Base-by-base conservation (phyloP, 345 rosid species). In the Lenwebbia sp. region DNA sequence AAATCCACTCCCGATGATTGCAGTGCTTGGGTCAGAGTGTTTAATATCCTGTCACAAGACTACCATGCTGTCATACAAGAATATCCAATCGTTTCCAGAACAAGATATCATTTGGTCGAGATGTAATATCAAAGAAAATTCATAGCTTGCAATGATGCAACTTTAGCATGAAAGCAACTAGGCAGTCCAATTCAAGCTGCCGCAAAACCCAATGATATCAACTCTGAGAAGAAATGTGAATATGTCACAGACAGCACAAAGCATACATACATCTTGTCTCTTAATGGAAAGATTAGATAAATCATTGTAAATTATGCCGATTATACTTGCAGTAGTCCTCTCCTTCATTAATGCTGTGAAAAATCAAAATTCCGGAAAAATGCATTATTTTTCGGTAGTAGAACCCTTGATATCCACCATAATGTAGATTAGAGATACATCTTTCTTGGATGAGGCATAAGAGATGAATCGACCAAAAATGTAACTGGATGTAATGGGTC, bases 1-100 rank as follows among this genome's bases (percentile, higher is more conserved):
- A 95, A 74, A 85, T 96, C 93, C 89, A 96, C 95, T 65, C 96
- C 96, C 6, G 95, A 92, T 50, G 94, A 92, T 82, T 84, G 93
- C 86, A 96, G 90, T 44, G 92, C 92, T 88, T 91, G 91, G 58
- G 93, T 93, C 90, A 96, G 86, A 62, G 86, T 88, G 78, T 89
- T 86, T 87, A 90, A 88, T 85, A 96, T 82, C 94, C 98, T 95
- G 94, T 25, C 82, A 84, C n/a, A 41, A 70, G 75, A 84, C 53
- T 55, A 41, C 81, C 19, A 49, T 28, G 44, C 37, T 83, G 84
- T 83, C 84, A 83, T 23, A 52, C 83, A 87, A 81, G 41, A 87
- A 40, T 84, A 87, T 14, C 26, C 58, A 83, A 55, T 19, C 50
- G 41, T 37, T 70, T 70, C 47, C 12, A 5, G 25, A 70, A 70